Conservation (phyloP, 331 rosid species). For the Rhamnella rubrinervis region DNA sequence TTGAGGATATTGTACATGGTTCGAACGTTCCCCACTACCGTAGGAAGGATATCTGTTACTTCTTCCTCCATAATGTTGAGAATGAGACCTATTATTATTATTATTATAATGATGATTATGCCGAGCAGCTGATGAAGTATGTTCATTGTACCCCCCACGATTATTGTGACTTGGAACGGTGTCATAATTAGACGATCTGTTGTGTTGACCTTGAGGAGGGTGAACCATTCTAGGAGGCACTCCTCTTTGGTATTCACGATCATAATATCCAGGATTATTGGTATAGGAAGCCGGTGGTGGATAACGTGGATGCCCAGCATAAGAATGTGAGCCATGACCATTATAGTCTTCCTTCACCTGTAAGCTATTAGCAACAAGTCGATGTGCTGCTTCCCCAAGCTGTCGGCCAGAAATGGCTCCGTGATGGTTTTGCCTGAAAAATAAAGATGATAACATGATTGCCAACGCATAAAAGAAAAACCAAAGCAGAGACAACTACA, state of each 20-base stretch:
- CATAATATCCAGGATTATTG: conserved; percentile 31
- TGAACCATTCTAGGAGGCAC: conserved; percentile 39
- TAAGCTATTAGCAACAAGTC: conserved; percentile 67
- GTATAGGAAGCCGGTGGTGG: conserved; percentile 32
- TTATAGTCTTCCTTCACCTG: conserved; percentile 40
- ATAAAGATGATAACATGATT: not conserved
- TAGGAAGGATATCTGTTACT: conserved; percentile 25
- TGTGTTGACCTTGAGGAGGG: conserved; percentile 29
- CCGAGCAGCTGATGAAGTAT: conserved; percentile 25
- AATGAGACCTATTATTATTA: conserved; percentile 29
- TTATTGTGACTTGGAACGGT: conserved; percentile 24
- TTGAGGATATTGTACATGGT: conserved; percentile 40
- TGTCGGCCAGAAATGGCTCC: conserved; percentile 67
- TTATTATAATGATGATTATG: conserved; percentile 13
- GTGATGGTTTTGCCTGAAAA: conserved; percentile 58
- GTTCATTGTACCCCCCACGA: conserved; percentile 35
- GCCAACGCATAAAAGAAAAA: not conserved
- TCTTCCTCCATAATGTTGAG: conserved; percentile 53
- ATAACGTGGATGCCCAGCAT: conserved; percentile 30
- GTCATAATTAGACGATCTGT: conserved; percentile 24
- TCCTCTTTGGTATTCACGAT: conserved; percentile 33
- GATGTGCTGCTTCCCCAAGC: conserved; percentile 73
- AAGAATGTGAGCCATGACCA: conserved; percentile 37
- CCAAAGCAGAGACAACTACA: not conserved
- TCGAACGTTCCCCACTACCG: conserved; percentile 21